Evolutionary conservation across 495 filamentous ascomycete genomes (phyloP).

Genomic region (Aspergillus nanangensis): DNA sequence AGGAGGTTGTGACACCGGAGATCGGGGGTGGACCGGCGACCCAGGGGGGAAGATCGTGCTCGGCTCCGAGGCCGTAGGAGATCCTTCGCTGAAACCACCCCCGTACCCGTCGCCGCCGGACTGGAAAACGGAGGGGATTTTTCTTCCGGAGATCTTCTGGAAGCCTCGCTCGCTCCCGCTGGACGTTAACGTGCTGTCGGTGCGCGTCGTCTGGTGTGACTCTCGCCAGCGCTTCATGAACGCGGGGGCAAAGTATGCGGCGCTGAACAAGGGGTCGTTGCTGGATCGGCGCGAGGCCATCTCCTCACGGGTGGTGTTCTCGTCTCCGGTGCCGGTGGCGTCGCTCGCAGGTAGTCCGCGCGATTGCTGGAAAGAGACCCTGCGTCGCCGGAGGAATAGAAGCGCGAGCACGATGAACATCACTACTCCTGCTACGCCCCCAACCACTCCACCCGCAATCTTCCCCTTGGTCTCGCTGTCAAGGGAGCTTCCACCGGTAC

Average conservation of each 20-base stretch:
- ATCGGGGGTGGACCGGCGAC: constrained; percentile 23
- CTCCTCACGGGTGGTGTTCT: constrained; percentile 13
- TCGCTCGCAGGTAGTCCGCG: constrained; percentile 20
- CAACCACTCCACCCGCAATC: constrained; percentile 63
- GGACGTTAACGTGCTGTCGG: constrained; percentile 35
- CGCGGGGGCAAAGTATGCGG: constrained; percentile 45
- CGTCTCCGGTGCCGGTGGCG: constrained; percentile 6
- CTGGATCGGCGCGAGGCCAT: constrained; percentile 50
- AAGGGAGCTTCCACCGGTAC: constrained; percentile 1
- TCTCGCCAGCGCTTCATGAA: constrained; percentile 40
- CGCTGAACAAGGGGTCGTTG: constrained; percentile 52
- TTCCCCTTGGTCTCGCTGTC: constrained; percentile 21
- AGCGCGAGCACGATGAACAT: constrained; percentile 49
- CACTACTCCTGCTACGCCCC: constrained; percentile 57
- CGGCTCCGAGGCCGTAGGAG: constrained; percentile 19
- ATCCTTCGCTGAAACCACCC: constrained; percentile 34
- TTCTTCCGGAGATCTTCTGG: constrained; percentile 64
- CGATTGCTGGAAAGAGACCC: constrained; percentile 15
- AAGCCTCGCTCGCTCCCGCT: constrained; percentile 49
- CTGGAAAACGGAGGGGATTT: constrained; percentile 65
- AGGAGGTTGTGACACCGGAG: constrained; percentile 25
- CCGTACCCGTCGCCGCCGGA: constrained; percentile 68
- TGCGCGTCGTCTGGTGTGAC: constrained; percentile 36
- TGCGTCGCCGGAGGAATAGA: constrained; percentile 47
- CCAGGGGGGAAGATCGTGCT: constrained; percentile 17